Conservation (phyloP, 1,284 basidiomycete genomes). For the Mrakiaceae sp. region DNA sequence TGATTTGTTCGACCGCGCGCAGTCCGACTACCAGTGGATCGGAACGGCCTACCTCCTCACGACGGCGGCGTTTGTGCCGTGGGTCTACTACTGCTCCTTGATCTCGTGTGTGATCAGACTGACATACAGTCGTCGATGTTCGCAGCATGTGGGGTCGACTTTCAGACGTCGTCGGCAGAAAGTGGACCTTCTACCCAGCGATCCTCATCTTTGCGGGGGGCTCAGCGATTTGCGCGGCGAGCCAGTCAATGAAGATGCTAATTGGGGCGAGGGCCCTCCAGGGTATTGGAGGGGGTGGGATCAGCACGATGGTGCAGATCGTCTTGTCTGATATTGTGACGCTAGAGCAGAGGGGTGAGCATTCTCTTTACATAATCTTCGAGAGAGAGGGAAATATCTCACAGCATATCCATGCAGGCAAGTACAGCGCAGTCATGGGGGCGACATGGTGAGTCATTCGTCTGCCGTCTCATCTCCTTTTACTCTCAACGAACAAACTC, state of each 20-base stretch:
- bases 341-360: too few relatives aligned
- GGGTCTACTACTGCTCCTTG: constrained; percentile 12
- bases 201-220: constrained; percentile 29
- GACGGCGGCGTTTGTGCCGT: constrained; percentile 32
- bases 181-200: too few relatives aligned
- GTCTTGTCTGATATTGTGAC: too few relatives aligned
- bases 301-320: constrained; percentile 19
- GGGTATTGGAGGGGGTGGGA: constrained; percentile 43
- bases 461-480: neutral
- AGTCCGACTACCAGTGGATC: constrained; percentile 36
- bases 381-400: too few relatives aligned
- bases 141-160: too few relatives aligned
- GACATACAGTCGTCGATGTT: too few relatives aligned
- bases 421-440: constrained; percentile 17
- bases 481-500: constrained; percentile 19
- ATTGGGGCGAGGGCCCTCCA: constrained; percentile 33
- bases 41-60: constrained; percentile 36
- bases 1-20: too few relatives aligned
- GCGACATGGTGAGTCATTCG: constrained; percentile 16
- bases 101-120: too few relatives aligned
- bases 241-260: constrained; percentile 27
- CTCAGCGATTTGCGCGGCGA: constrained; percentile 27
- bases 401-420: too few relatives aligned
- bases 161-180: too few relatives aligned
- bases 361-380: too few relatives aligned